phyloP scores from a whole-genome alignment of 1,284 basidiomycete genomes.

The Porodaedalea pini region DNA sequence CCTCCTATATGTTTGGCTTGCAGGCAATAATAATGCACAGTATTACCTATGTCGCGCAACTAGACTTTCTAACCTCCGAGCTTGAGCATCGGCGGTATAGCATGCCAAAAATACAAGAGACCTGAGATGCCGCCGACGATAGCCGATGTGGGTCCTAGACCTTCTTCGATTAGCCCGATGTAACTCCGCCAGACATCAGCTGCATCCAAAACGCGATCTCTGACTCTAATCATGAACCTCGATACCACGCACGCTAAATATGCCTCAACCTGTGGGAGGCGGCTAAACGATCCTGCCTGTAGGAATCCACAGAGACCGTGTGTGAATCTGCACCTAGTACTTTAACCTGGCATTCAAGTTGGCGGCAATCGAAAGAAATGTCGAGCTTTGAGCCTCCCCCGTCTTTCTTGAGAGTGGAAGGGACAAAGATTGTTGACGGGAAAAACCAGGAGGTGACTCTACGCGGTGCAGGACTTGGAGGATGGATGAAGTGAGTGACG shows the following conservation, averaged over 20 bases:
- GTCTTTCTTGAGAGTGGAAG: conserved; percentile 16
- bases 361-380: not conserved
- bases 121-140: not conserved
- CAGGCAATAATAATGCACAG: no score
- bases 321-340: no score
- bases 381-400: not conserved
- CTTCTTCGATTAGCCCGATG: not conserved
- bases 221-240: not conserved
- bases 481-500: conserved; percentile 69
- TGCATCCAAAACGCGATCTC: not conserved
- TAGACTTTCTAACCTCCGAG: no score
- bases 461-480: conserved; percentile 64
- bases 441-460: conserved; percentile 54
- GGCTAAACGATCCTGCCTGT: not conserved
- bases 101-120: no score
- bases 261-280: not conserved
- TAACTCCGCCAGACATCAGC: not conserved
- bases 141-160: not conserved
- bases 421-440: conserved; percentile 39
- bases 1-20: no score
- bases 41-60: no score
- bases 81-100: no score
- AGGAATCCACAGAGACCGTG: no score
- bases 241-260: conserved; percentile 1
- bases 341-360: no score